Base-by-base conservation (phyloP, 352 stramenopile genomes). In the Globisporangium uncinulatum region DNA sequence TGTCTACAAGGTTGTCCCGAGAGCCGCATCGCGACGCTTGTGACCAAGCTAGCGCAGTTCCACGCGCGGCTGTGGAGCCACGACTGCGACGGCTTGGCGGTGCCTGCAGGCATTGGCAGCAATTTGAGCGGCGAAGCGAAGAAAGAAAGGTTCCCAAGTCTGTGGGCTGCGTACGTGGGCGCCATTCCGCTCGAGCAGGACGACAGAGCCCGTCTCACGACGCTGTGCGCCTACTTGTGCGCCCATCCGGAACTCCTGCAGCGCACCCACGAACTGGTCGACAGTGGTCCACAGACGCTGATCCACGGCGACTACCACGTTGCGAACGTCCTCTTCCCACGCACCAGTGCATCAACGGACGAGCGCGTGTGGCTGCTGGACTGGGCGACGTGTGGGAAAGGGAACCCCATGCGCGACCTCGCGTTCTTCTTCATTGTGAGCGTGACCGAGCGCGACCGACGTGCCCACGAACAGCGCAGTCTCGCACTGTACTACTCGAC, bases 301-400 rank as follows among this genome's bases (percentile, higher is more conserved):
- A 87, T 93, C 51, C 83, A 93, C 58, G 83, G 83, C 14, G 83
- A 93, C 57, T 93, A 90, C 55, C 83, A 93, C 54, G 83, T 86
- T 37, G 83, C 79, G 24, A 93, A 93, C 59, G 66, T 89, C 59
- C 66, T 93, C 21, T 74, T 93, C 51, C 57, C 71, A 43, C 62
- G 57, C 5, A 24, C n/a, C n/a, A 43, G 57, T 3, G 57, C 60
- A 49, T 51, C 54, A 11, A 48, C 32, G 0, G 62, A 73, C 8
- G 61, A 77, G 14, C 10, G 49, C 3, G 76, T 76, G 31, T 89
- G 77, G 79, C 77, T 93, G 6, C 57, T 93, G 42, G 83, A 93
- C 66, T 93, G 83, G 83, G 80, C 83, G 46, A 91, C 83, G 29
- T 90, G 79, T 37, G 83, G 83, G 39, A 73, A 64, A 11, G 80